Evolutionary conservation across 2,329 filamentous ascomycete genomes (phyloP).

Genomic region (Xylaria sp.): DNA sequence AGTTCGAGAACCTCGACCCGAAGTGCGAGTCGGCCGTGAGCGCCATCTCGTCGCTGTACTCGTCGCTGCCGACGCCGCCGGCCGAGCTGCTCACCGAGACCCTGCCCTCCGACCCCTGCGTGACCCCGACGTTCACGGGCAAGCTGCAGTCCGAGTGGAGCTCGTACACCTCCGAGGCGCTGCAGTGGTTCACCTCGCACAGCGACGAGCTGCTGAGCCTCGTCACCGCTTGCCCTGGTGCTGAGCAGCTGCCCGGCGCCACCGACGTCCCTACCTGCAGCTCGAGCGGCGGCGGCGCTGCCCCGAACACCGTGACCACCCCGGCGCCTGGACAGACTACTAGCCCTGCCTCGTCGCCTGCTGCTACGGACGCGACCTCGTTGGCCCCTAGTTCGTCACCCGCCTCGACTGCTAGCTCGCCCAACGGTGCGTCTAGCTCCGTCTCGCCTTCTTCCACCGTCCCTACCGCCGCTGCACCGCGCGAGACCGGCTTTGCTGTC

Average conservation of each 20-base stretch:
- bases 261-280: constrained; percentile 28
- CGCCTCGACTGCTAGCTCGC: neutral
- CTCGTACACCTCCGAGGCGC: constrained; percentile 31
- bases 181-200: constrained; percentile 33
- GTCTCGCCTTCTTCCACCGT: constrained; percentile 7
- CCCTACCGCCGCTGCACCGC: constrained; percentile 22
- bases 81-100: constrained; percentile 20
- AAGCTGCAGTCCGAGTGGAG: constrained; percentile 26
- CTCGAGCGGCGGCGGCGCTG: neutral
- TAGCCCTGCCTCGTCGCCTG: neutral
- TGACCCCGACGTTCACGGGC: constrained; percentile 31
- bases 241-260: constrained; percentile 10
- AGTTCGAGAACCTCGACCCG: constrained; percentile 18
- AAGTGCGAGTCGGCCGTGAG: constrained; percentile 30
- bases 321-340: neutral
- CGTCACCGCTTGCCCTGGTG: constrained; percentile 28
- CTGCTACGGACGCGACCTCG: neutral
- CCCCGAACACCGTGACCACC: neutral
- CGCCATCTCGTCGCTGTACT: constrained; percentile 27
- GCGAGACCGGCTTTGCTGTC: constrained; percentile 29
- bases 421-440: neutral
- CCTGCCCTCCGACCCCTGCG: constrained; percentile 32
- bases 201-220: constrained; percentile 29
- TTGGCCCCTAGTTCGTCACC: neutral
- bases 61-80: constrained; percentile 29